phyloP scores from a whole-genome alignment of 345 rosid genomes.

The Populus simonii region DNA sequence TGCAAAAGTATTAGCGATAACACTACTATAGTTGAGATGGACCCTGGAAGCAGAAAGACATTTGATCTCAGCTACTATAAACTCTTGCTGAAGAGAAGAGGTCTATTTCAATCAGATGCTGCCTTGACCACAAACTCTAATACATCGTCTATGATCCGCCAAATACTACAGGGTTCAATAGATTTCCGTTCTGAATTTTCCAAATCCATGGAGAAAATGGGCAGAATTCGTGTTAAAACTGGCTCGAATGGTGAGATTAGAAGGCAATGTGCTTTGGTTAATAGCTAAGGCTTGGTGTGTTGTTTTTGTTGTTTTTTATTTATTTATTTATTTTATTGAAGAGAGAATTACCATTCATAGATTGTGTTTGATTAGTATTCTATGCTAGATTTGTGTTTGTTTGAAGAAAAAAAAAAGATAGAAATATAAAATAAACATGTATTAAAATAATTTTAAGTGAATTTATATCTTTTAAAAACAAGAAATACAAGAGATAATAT shows the following conservation, averaged over 20 bases:
- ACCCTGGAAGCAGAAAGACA: conserved; percentile 67
- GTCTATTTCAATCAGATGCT: conserved; percentile 65
- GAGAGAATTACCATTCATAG: no score
- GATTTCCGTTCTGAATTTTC: conserved; percentile 53
- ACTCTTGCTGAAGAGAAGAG: conserved; percentile 53
- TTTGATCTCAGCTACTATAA: conserved; percentile 68
- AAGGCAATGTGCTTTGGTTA: conserved; percentile 59
- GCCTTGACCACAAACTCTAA: conserved; percentile 51
- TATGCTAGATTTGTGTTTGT: no score
- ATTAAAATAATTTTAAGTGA: no score
- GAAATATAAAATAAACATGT: no score
- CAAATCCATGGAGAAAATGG: conserved; percentile 74
- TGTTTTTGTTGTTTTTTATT: no score
- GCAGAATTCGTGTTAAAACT: conserved; percentile 50
- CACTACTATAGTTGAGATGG: conserved; percentile 64
- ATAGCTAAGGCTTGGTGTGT: conserved; percentile 24
- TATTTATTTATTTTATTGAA: no score
- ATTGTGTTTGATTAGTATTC: no score
- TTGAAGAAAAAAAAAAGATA: no score
- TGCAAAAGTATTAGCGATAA: conserved; percentile 52
- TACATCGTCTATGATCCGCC: conserved; percentile 39
- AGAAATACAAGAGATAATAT: no score
- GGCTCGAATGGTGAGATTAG: conserved; percentile 67
- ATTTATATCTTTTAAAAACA: no score
- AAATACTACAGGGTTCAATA: conserved; percentile 45